phyloP scores from a whole-genome alignment of 441 rosid genomes.

The Pelargonium myrrhifolium region DNA sequence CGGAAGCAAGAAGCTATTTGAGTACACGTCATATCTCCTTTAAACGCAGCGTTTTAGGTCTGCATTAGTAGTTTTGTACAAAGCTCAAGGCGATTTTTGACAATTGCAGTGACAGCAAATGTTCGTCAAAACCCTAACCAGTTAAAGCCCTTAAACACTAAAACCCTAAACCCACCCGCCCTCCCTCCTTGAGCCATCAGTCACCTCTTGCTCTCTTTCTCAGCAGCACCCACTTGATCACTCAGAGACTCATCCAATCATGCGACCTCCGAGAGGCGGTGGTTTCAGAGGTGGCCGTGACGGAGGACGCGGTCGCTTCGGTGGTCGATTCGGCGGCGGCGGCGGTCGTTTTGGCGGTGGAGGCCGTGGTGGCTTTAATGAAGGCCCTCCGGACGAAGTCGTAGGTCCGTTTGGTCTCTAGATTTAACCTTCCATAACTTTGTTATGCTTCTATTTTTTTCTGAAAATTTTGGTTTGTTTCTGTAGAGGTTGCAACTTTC shows the following conservation, averaged over 20 bases:
- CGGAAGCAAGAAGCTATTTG: too few species aligned
- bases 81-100: neutral
- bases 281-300: slow-evolving; percentile 71
- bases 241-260: slow-evolving; percentile 16
- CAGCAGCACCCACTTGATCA: neutral
- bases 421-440: neutral
- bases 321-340: slow-evolving; percentile 30
- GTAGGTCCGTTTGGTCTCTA: slow-evolving; percentile 45
- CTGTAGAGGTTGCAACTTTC: slow-evolving; percentile 68
- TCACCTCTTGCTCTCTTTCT: neutral
- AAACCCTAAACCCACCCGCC: neutral
- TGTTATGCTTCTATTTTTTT: slow-evolving; percentile 7
- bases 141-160: neutral
- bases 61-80: neutral
- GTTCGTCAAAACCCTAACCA: neutral
- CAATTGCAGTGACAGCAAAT: neutral
- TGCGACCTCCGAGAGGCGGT: slow-evolving; percentile 80
- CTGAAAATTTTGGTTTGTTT: neutral
- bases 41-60: neutral
- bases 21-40: neutral
- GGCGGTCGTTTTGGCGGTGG: slow-evolving; percentile 40
- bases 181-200: neutral
- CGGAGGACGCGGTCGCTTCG: slow-evolving; percentile 42
- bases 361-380: slow-evolving; percentile 54
- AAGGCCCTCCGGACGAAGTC: slow-evolving; percentile 89